Evolutionary conservation across 2,329 filamentous ascomycete species (phyloP), one percentile per base, ranked within the genome.

Genomic region (Penicillium sp.): DNA sequence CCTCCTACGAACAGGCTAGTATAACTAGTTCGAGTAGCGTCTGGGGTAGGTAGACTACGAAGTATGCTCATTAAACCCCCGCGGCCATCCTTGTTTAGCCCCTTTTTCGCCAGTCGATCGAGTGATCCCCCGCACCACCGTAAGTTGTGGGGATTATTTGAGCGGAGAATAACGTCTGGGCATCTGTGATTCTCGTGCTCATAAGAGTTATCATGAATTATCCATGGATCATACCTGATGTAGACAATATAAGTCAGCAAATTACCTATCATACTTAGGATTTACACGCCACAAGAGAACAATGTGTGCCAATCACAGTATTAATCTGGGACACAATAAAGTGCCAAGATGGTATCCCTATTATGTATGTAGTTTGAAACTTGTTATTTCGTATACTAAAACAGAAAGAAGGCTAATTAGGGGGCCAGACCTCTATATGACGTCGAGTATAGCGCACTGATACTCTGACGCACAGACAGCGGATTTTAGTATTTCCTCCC

Each of bases 381-480:
- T 17, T 42, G 21, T 12, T 25, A 15, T 33, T 12, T 33, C 12
- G 31, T 17, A 23, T 41, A 42, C 21, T 2, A 12, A 43, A 48
- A 17, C 6, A 19, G 29, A 55, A 35, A 15, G 49, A 25, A 27
- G 59, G 57, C 59, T 61, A 59, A 61, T 61, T 61, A 51, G 47
- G 57, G 57, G 59, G 59, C 45, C 59, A 59, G 57, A 54, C 57
- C 53, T 43, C 45, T 23, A 42, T 41, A 58, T 63, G 61, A 63
- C 59, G 61, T 63, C 57, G 57, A 49, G 35, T 51, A 41, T 44
- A 13, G 48, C 41, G 61, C 61, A 63, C 60, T 49, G 61, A 58
- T 49, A 19, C 35, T 27, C 12, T 44, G 10, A 44, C 49, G 50
- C 57, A 54, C 49, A n/a, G 45, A 48, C 33, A 15, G 12, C 23